Conservation (phyloP, 2,329 filamentous ascomycete genomes). For the Aspergillus sp. region DNA sequence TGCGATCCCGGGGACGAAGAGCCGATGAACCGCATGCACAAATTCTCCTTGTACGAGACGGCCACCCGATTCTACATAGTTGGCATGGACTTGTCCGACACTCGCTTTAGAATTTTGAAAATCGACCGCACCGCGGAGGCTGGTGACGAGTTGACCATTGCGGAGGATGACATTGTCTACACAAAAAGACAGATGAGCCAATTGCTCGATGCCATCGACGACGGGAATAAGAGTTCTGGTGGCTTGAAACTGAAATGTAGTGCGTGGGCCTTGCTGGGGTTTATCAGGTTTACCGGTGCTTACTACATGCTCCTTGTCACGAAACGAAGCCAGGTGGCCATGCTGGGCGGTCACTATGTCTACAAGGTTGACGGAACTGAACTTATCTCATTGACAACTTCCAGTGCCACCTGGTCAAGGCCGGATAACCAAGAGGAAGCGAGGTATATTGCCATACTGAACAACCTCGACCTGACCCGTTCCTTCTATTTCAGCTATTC, state of each 20-base stretch:
- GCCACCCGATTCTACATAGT: constrained; percentile 89
- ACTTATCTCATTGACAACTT: constrained; percentile 72
- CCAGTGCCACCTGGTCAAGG: constrained; percentile 56
- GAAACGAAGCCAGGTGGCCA: constrained; percentile 89
- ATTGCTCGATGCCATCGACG: constrained; percentile 86
- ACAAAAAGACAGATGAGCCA: constrained; percentile 86
- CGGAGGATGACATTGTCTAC: constrained; percentile 92
- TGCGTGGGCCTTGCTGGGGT: constrained; percentile 88
- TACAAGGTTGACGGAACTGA: constrained; percentile 95
- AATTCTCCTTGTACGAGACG: constrained; percentile 96
- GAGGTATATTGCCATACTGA: constrained; percentile 78
- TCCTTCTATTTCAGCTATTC: constrained; percentile 99
- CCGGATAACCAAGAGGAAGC: constrained; percentile 86
- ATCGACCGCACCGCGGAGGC: constrained; percentile 80
- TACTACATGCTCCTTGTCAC: constrained; percentile 98
- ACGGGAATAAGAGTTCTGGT: constrained; percentile 84
- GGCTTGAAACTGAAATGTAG: constrained; percentile 83
- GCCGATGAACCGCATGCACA: constrained; percentile 65
- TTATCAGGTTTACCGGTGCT: constrained; percentile 88
- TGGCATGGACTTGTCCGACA: constrained; percentile 81
- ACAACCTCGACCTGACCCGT: constrained; percentile 78
- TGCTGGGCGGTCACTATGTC: constrained; percentile 91
- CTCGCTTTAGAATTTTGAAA: constrained; percentile 81
- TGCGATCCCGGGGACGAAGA: constrained; percentile 33
- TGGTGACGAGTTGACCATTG: constrained; percentile 64